A percentile compares a stretch with the other conserved stretches of the same genome.
Conservation (phyloP, 2,329 filamentous ascomycete genomes). For the Beauveria rudraprayagi region DNA sequence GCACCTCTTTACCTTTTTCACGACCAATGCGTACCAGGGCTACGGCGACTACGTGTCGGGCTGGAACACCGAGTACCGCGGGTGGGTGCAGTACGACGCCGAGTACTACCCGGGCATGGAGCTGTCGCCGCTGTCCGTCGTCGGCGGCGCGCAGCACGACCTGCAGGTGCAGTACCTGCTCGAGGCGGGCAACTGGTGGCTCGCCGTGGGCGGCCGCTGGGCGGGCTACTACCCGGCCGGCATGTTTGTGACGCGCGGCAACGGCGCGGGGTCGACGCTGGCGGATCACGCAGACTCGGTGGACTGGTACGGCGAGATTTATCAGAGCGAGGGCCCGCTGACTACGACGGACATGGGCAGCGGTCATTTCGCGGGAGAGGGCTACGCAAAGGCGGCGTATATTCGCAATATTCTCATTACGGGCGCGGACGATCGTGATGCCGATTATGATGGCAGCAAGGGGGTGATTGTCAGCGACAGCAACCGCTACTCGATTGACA, state of each 20-base stretch:
- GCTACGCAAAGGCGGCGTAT: conserved; percentile 11
- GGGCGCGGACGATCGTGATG: neutral
- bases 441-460: conserved; percentile 10
- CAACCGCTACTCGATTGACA: conserved; percentile 11
- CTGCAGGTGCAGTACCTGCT: conserved; percentile 8
- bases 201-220: conserved; percentile 10
- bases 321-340: conserved; percentile 6
- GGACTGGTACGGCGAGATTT: conserved; percentile 13
- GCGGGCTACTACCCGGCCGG: conserved; percentile 10
- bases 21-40: conserved; percentile 8
- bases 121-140: conserved; percentile 4
- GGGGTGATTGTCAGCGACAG: conserved; percentile 7
- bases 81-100: conserved; percentile 11
- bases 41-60: conserved; percentile 8
- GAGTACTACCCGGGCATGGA: conserved; percentile 13
- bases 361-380: conserved; percentile 8
- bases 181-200: conserved; percentile 10
- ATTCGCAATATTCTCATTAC: conserved; percentile 9
- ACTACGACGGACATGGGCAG: conserved; percentile 14
- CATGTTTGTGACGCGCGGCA: conserved; percentile 7
- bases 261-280: conserved; percentile 1
- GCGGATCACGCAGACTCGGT: conserved; percentile 6
- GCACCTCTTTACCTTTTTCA: conserved; percentile 12
- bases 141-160: conserved; percentile 7
- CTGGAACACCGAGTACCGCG: conserved; percentile 13